A percentile compares a stretch with the other conserved stretches of the same genome.
Evolutionary conservation across 345 rosid species (phyloP).

Genomic region (rapeseed (Brassica napus)): DNA sequence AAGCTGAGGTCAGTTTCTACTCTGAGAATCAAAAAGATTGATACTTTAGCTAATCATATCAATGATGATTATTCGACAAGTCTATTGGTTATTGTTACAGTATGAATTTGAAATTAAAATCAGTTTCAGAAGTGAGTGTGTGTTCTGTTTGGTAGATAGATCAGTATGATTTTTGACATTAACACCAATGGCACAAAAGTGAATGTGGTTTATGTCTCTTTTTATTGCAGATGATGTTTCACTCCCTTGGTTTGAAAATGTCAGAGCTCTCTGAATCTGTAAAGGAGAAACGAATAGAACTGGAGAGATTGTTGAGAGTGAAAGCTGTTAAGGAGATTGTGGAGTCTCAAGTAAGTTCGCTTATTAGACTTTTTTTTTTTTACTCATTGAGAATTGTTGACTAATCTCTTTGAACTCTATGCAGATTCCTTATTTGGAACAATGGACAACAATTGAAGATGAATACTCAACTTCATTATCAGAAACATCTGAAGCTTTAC

Average conservation of each 20-base stretch:
- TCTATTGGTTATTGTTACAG: conserved; percentile 2
- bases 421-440: conserved; percentile 75
- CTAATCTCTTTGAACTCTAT: conserved; percentile 23
- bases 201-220: not conserved
- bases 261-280: conserved; percentile 62
- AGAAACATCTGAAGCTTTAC: conserved; percentile 63
- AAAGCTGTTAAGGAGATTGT: conserved; percentile 54
- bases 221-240: conserved; percentile 58
- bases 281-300: conserved; percentile 59
- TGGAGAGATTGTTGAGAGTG: conserved; percentile 45
- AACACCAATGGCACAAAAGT: not conserved
- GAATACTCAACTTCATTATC: conserved; percentile 59
- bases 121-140: not conserved
- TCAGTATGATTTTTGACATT: not conserved
- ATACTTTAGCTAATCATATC: not conserved
- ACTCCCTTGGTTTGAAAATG: conserved; percentile 58
- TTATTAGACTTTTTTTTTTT: not conserved
- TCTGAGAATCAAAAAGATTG: not conserved
- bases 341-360: conserved; percentile 65
- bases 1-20: conserved; percentile 61
- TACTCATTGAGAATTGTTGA: not conserved
- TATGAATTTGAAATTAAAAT: not conserved
- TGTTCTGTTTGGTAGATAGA: conserved; percentile 12
- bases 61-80: not conserved
- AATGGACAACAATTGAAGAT: conserved; percentile 58